phyloP scores from a whole-genome alignment of 176 grass and related monocot genomes.

The Melocanna baccifera region DNA sequence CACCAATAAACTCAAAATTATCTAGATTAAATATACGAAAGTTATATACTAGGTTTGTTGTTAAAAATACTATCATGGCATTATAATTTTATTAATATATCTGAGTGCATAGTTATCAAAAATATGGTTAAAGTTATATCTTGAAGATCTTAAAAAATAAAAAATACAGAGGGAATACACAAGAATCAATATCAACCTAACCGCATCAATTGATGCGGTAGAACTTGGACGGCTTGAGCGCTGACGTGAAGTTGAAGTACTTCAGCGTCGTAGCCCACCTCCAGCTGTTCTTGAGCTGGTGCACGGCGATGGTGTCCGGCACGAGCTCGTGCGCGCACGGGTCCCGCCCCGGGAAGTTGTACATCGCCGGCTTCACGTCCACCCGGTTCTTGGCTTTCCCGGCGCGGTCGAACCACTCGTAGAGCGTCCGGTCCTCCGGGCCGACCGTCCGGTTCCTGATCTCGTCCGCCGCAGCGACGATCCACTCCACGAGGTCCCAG shows the following conservation, averaged over 20 bases:
- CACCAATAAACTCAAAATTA: too few relatives aligned
- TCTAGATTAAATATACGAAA: too few relatives aligned
- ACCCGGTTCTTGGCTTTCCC: constrained; percentile 36
- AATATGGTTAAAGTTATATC: too few relatives aligned
- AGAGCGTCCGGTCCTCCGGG: constrained; percentile 42
- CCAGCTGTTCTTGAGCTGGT: constrained; percentile 38
- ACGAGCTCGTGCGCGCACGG: background rate
- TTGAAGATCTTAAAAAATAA: too few relatives aligned
- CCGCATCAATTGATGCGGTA: background rate
- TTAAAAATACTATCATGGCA: too few relatives aligned
- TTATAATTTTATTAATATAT: too few relatives aligned
- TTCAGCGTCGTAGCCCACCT: constrained; percentile 39
- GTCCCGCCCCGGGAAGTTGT: constrained; percentile 19
- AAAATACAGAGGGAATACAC: background rate
- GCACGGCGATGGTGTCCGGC: constrained; percentile 51
- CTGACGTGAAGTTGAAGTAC: constrained; percentile 51
- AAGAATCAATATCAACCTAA: background rate
- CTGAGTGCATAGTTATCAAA: too few relatives aligned
- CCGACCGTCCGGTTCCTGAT: constrained; percentile 18
- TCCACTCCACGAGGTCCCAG: constrained; percentile 73
- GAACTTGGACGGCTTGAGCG: constrained; percentile 29
- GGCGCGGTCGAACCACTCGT: constrained; percentile 28
- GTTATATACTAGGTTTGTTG: too few relatives aligned
- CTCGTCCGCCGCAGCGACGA: constrained; percentile 22
- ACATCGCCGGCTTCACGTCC: constrained; percentile 47